Evolutionary conservation across 2,329 filamentous ascomycete species (phyloP).

Genomic region (Ophiognomonia clavigignenti-juglandacearum): DNA sequence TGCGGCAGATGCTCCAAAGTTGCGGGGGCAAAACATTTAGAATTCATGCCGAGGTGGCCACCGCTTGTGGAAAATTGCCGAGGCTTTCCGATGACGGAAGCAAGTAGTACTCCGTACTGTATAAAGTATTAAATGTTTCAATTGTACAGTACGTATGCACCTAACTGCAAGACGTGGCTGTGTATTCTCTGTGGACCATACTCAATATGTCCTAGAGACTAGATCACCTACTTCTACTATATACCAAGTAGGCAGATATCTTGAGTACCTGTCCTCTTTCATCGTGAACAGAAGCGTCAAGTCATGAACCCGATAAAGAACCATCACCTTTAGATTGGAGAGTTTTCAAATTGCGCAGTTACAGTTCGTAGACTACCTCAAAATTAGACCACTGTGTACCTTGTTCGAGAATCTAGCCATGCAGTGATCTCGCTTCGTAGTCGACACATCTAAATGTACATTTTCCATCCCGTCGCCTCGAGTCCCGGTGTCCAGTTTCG

Average conservation of each 20-base stretch:
- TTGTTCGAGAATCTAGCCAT: neutral
- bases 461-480: neutral
- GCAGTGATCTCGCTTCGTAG: slow-evolving; percentile 1
- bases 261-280: no score
- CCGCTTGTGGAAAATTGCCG: neutral
- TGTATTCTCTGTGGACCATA: no score
- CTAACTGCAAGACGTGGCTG: no score
- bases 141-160: no score
- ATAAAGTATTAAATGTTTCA: no score
- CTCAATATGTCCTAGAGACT: no score
- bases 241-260: no score
- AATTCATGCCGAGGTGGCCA: neutral
- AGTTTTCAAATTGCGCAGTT: slow-evolving; percentile 5
- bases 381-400: neutral
- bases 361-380: slow-evolving; percentile 11
- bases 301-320: no score
- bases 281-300: no score
- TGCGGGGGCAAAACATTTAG: neutral
- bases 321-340: slow-evolving; percentile 5
- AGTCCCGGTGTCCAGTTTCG: neutral
- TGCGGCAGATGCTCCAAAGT: neutral
- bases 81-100: neutral
- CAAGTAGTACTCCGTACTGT: no score
- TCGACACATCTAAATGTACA: slow-evolving; percentile 7
- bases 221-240: no score